A percentile compares a stretch with the other conserved stretches of the same genome.
Evolutionary conservation across 148 eudicot species (phyloP).

Genomic region (Persicaria tinctoria): DNA sequence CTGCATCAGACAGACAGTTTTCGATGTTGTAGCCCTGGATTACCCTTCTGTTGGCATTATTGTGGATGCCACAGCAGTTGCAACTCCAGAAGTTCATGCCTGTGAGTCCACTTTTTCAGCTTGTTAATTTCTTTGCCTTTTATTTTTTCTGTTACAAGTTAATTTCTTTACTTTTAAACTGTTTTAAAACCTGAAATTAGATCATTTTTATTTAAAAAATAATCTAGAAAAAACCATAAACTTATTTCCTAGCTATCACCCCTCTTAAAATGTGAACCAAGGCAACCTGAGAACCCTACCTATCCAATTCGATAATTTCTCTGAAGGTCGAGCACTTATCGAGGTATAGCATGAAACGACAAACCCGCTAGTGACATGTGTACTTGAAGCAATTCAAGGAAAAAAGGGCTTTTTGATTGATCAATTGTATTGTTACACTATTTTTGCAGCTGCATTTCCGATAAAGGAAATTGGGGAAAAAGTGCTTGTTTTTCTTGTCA

Average conservation of each 20-base stretch:
- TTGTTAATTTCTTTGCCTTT: not conserved
- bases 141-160: not conserved
- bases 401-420: not conserved
- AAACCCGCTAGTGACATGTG: not conserved
- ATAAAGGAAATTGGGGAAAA: not conserved
- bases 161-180: not conserved
- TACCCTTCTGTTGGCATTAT: conserved; percentile 71
- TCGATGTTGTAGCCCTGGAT: conserved; percentile 91
- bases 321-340: not conserved
- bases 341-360: not conserved
- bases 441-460: no score
- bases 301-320: no score
- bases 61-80: conserved; percentile 94
- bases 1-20: conserved; percentile 90
- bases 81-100: conserved; percentile 70
- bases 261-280: no score
- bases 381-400: not conserved
- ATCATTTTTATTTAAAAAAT: no score
- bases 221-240: no score
- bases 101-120: conserved; percentile 32
- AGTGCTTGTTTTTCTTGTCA: not conserved
- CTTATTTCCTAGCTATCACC: no score
- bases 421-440: not conserved
- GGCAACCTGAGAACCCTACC: no score
- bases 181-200: not conserved